Conservation (phyloP, 495 filamentous ascomycete genomes). For the Aspergillus kassunensis region DNA sequence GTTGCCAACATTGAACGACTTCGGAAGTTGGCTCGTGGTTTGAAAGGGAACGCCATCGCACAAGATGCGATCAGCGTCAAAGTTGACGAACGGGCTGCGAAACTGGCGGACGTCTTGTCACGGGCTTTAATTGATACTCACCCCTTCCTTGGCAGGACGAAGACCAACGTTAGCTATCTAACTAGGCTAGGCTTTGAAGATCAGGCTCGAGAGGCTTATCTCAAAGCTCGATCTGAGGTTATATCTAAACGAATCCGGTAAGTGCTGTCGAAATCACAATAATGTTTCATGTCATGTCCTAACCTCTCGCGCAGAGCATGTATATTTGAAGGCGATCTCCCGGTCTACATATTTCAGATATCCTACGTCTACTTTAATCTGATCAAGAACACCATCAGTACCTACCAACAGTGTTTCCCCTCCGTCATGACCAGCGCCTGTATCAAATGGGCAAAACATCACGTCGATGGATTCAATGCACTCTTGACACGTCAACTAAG, state of each 20-base stretch:
- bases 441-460: constrained; percentile 93
- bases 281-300: neutral
- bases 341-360: constrained; percentile 90
- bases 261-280: too few relatives aligned
- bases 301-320: constrained; percentile 61
- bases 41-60: constrained; percentile 79
- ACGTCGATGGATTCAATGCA: constrained; percentile 84
- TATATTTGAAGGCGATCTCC: constrained; percentile 88
- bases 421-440: constrained; percentile 81
- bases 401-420: constrained; percentile 87
- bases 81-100: constrained; percentile 78
- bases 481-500: constrained; percentile 79
- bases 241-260: constrained; percentile 81
- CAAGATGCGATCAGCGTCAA: constrained; percentile 87
- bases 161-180: constrained; percentile 75
- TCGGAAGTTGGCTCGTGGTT: constrained; percentile 66
- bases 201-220: constrained; percentile 79
- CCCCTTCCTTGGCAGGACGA: constrained; percentile 66
- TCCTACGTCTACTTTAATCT: constrained; percentile 94
- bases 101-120: constrained; percentile 69
- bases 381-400: constrained; percentile 83
- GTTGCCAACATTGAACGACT: constrained; percentile 80
- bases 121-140: constrained; percentile 70
- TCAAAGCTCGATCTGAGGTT: constrained; percentile 69
- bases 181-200: constrained; percentile 84